Base-by-base conservation (phyloP, 2,329 filamentous ascomycete genomes). In the Pyrenophora graminea region DNA sequence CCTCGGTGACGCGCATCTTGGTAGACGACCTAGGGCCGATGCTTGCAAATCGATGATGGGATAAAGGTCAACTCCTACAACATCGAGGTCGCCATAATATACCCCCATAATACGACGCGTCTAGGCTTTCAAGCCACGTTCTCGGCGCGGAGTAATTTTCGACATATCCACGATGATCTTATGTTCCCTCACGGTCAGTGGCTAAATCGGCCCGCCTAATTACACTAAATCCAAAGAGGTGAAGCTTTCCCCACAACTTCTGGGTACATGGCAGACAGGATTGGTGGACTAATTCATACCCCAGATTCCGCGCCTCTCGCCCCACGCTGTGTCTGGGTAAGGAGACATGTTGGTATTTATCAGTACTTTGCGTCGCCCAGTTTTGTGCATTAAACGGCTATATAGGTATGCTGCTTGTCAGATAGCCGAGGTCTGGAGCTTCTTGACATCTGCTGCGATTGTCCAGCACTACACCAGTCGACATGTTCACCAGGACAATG, bases 1-100 rank as follows among this genome's bases (percentile, higher is more conserved):
- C 38, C 7, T 63, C 60, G 33, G 62, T 62, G 45, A 68, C 18
- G 47, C 61, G 67, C 68, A 71, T 71, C 3, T 51, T 51, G 27
- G 40, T 21, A 41, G 21, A 37, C 8, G 48, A 34, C 25, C 34
- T 45, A 33, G 18, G 17, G 19, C 13, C 19, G 41, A 36, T 30
- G 2, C n/a, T 23, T 5, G 21, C 12, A 13, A 37, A 32, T 21
- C 3, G 19, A 21, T 43, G 25, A 36, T 17, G 39, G 19, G 37
- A 45, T 19, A 33, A 32, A 18, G 17, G 13, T 34, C 19, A 32
- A 38, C 21, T 44, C 39, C 42, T 31, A 40, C 45, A 48, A 18
- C 45, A 34, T 44, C 42, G 36, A 6, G 17, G 13, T 39, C 32
- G 47, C 37, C 32, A 45, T 54, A 64, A 62, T 48, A 62, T 64